Conservation (phyloP, 371 early-diverging fungal species). For the Dichotomocladium elegans region DNA sequence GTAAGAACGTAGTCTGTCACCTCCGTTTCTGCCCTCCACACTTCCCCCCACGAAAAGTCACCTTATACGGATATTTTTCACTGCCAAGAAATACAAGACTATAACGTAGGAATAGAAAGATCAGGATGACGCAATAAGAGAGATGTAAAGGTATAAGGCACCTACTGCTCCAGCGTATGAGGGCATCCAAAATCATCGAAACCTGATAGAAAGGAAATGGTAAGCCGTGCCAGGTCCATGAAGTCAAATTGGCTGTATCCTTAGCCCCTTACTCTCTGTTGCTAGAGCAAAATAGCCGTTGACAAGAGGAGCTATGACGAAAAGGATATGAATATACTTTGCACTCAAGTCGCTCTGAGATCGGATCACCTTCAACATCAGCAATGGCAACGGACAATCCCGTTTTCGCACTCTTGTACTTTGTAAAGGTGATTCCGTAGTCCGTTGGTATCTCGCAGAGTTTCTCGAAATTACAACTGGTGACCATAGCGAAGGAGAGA, state of each 20-base stretch:
- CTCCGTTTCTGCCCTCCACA: neutral
- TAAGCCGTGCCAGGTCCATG: too few relatives aligned
- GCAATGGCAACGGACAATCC: conserved; percentile 60
- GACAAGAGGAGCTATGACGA: conserved; percentile 55
- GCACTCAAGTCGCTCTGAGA: neutral
- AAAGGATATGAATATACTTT: too few relatives aligned
- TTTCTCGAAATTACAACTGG: conserved; percentile 20
- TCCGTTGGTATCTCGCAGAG: conserved; percentile 36
- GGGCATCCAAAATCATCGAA: conserved; percentile 70
- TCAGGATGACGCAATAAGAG: too few relatives aligned
- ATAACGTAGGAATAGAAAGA: too few relatives aligned
- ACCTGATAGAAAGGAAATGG: conserved; percentile 38
- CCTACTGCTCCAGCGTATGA: conserved; percentile 70
- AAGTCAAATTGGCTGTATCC: too few relatives aligned
- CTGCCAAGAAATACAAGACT: conserved; percentile 67
- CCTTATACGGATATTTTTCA: conserved; percentile 67
- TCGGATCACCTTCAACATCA: conserved; percentile 54
- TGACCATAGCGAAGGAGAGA: neutral
- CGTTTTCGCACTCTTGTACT: conserved; percentile 51
- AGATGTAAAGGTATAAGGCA: neutral
- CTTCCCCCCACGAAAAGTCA: conserved; percentile 1
- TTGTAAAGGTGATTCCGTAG: conserved; percentile 48
- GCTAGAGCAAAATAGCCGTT: conserved; percentile 64
- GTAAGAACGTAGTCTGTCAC: too few relatives aligned
- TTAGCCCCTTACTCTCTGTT: conserved; percentile 50